Evolutionary conservation across 345 rosid genomes (phyloP), one percentile per base, ranked within the genome.

Genomic region (Citrus hindsii): DNA sequence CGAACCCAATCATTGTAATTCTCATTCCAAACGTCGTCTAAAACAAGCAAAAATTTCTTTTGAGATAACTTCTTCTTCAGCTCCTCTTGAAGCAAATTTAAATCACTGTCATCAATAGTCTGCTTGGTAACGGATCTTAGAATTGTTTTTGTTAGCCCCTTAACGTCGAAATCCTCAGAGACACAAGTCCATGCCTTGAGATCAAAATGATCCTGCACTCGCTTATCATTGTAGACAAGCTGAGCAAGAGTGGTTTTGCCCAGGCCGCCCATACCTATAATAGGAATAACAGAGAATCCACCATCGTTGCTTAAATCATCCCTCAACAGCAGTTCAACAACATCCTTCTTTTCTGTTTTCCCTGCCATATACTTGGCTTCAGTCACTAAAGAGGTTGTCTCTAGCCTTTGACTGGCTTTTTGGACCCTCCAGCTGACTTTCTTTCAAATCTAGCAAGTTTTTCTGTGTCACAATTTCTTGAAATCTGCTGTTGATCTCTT

Each of bases 41-140:
- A 25, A 9, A 81, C 58, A 12, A 81, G 33, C 24, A 81, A 73
- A 25, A 81, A 71, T 6, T 72, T 77, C 46, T 77, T 81, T 25
- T 32, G 60, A n/a, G n/a, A n/a, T n/a, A n/a, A n/a, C n/a, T n/a
- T n/a, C 30, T 38, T 6, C 21, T 64, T 66, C 48, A 81, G 10
- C 0, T 59, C 21, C 24, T 21, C 59, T 65, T 72, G 80, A 72
- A 81, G 74, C 0, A 12, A 83, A 98, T 98, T 65, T 98, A 93
- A 80, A 79, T 88, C 75, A n/a, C n/a, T n/a, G 88, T 86, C 63
- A 91, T 93, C 67, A 95, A n/a, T n/a, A n/a, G n/a, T 88, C 76
- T 95, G 86, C 85, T 95, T 83, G n/a, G n/a, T n/a, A n/a, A n/a
- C n/a, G n/a, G n/a, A n/a, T 0, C 22, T 19, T 0, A 81, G 19